Base-by-base conservation (phyloP, 108 stramenopile genomes). In the Asterionellopsis glacialis region DNA sequence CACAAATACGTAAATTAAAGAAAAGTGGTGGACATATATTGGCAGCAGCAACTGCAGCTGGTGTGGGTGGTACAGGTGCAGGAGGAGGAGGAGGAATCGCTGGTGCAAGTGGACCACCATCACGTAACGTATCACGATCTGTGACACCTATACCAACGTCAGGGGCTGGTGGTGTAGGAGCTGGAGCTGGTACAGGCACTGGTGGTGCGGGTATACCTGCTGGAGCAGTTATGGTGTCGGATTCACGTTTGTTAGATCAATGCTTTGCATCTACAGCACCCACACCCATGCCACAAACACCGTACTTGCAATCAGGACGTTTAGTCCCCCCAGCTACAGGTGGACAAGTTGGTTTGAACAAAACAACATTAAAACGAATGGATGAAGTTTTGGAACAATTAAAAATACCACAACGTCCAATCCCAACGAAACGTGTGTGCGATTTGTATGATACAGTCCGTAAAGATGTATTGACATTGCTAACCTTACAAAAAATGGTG, bases 301-400 rank as follows among this genome's bases (percentile, higher is more conserved):
- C 94, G 1, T 95, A 90, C 67, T 67, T 95, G 24, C 90, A 92
- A 72, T 92, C 90, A 9, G 85, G 85, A n/a, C 69, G 94, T 15
- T 59, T 92, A 49, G 72, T 70, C 47, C 72, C 76, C n/a, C 94
- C 94, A 21, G 79, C 81, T 6, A 61, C 75, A 3, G 83, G 81
- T 42, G 93, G 90, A 27, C 57, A 65, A 39, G 40, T 56, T 12
- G 87, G 88, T 11, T 51, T 95, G 44, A 89, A 82, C 63, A 89
- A 87, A 51, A 61, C 71, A 18, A 75, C 88, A 9, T 62, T 95
- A 70, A 79, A 83, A 19, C 78, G 84, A 25, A 89, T 95, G 91
- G 75, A 89, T 43, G 63, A 71, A 27, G 65, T 88, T 18, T 64
- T 95, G 42, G 42, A 56, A 7, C 47, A 95, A 62, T 50, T 92